Base-by-base conservation (phyloP, 768 basidiomycete genomes). In the Pulveroboletus frians region DNA sequence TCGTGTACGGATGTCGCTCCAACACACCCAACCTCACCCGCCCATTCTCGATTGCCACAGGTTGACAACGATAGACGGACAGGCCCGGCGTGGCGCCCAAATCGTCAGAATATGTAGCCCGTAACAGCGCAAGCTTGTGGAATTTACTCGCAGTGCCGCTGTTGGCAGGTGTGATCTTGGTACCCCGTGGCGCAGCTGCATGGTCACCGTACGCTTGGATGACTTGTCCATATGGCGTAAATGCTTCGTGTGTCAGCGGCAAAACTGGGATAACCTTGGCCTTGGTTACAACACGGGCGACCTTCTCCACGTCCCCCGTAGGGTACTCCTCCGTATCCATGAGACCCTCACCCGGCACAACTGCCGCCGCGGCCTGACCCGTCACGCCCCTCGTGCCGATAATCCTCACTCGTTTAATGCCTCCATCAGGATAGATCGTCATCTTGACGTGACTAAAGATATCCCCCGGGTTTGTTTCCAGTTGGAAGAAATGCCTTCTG, bases 381-480 rank as follows among this genome's bases (percentile, higher is more conserved):
- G 51, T 42, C 23, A 60, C 63, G 38, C 74, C 75, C 41, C 80
- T 77, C 46, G 75, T 70, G 5, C 96, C 92, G 55, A 82, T 73
- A 42, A 96, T 68, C 51, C 96, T 80, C n/a, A 99, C 74, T 20
- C 96, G 81, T 71, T 98, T 98, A 63, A 97, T 71, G 21, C 96
- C 96, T 37, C 96, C 96, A 61, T 99, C 95, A 1, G 96, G 96
- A 64, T 87, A 80, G 58, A 96, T 95, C 17, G 88, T 91, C 51
- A 96, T 70, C 57, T 84, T 81, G 50, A 97, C 78, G 66, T 99
- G 95, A 13, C 84, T 92, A 66, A 82, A 94, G 17, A 73, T 64
- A 49, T 66, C 67, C 11, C 70, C 78, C 42, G 74, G 69, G 15
- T 80, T 76, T 62, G 83, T 78, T 58, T 85, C 82, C 50, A 95